Percentiles rank a stretch among this genome's conserved stretches.
phyloP scores from a whole-genome alignment of 2,329 filamentous ascomycete species.

The Exserohilum turcica region DNA sequence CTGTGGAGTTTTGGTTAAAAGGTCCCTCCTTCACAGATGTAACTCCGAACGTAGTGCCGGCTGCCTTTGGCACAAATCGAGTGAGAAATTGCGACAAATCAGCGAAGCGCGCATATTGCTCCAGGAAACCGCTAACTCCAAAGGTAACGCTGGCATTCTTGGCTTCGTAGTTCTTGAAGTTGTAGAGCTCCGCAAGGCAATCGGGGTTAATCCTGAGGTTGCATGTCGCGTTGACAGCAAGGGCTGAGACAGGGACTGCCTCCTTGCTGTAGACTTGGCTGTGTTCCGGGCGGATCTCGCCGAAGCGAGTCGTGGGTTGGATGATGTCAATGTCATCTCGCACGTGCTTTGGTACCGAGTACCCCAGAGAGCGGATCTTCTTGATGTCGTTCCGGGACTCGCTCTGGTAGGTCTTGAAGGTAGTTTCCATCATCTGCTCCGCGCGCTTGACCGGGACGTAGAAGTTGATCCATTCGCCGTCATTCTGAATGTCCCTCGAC shows the following conservation, averaged over 20 bases:
- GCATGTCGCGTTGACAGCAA: slow-evolving; percentile 47
- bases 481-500: slow-evolving; percentile 53
- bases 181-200: slow-evolving; percentile 56
- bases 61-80: slow-evolving; percentile 48
- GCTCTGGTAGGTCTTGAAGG: slow-evolving; percentile 63
- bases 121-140: slow-evolving; percentile 55
- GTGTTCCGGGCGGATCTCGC: slow-evolving; percentile 53
- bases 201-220: slow-evolving; percentile 52
- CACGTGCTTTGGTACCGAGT: slow-evolving; percentile 65
- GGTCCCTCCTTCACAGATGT: slow-evolving; percentile 48
- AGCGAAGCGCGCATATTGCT: slow-evolving; percentile 56
- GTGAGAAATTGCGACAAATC: slow-evolving; percentile 52
- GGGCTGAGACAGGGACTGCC: slow-evolving; percentile 22
- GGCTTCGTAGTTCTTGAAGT: slow-evolving; percentile 49
- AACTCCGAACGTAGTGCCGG: slow-evolving; percentile 53
- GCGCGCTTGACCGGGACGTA: slow-evolving; percentile 58
- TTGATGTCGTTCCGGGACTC: slow-evolving; percentile 47
- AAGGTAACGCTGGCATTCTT: slow-evolving; percentile 47
- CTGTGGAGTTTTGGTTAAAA: slow-evolving; percentile 43
- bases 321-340: slow-evolving; percentile 64
- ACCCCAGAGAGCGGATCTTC: slow-evolving; percentile 62
- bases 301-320: slow-evolving; percentile 69
- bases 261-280: slow-evolving; percentile 43
- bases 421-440: slow-evolving; percentile 61
- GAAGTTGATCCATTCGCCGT: slow-evolving; percentile 68